Percentiles rank a stretch among this genome's conserved stretches.
phyloP scores from a whole-genome alignment of 108 stramenopile genomes.

The Skeletonema costatum region DNA sequence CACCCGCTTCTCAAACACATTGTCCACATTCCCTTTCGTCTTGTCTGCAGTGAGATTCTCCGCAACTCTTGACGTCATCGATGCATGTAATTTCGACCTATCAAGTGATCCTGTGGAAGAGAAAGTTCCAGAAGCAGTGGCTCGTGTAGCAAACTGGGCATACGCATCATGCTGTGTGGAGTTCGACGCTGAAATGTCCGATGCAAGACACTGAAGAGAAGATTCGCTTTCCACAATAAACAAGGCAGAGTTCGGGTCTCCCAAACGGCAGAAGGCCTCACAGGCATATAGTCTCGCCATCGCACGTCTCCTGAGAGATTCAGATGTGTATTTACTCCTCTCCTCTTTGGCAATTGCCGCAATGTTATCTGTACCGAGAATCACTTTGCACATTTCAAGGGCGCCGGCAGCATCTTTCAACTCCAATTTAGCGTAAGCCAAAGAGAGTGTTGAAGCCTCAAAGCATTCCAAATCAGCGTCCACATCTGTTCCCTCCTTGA shows the following conservation, averaged over 20 bases:
- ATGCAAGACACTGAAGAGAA: background rate
- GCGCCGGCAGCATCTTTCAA: conserved; percentile 48
- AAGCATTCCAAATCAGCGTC: conserved; percentile 15
- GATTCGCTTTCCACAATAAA: conserved; percentile 46
- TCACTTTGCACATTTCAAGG: conserved; percentile 45
- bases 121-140: background rate
- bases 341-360: background rate
- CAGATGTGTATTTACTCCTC: background rate
- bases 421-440: conserved; percentile 66
- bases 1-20: conserved; percentile 3
- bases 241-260: conserved; percentile 48
- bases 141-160: background rate
- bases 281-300: conserved; percentile 71
- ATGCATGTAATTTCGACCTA: too few species aligned
- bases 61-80: too few species aligned
- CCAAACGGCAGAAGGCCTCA: conserved; percentile 61
- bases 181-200: background rate
- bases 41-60: too few species aligned
- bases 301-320: conserved; percentile 39
- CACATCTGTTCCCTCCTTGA: background rate
- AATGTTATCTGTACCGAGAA: conserved; percentile 13
- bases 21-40: background rate
- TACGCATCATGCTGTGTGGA: background rate
- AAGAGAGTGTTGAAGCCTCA: conserved; percentile 41
- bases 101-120: background rate